These are phyloP conservation scores for Nemophila menziesii DNA, from an alignment of 257 asterid genomes.

Conservation along the genomic window DNA sequence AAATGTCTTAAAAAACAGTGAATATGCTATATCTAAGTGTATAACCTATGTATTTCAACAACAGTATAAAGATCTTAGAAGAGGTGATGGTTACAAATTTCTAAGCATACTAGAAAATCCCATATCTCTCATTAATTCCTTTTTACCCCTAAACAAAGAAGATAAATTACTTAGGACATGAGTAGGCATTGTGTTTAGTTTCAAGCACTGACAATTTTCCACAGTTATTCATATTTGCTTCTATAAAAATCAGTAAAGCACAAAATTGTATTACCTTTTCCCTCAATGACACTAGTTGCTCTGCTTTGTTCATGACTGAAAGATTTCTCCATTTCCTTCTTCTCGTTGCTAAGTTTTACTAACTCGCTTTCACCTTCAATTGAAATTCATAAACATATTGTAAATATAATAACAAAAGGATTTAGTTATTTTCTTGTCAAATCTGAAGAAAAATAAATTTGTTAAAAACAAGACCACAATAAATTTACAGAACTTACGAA, in stretches of 20 bases:
- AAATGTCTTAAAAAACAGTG: too few species aligned
- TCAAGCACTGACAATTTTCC: neutral
- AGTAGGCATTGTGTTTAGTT: neutral
- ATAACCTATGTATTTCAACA: too few species aligned
- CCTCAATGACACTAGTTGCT: slow-evolving; percentile 37
- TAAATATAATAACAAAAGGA: neutral
- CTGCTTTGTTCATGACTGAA: slow-evolving; percentile 46
- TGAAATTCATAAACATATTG: slow-evolving; percentile 16
- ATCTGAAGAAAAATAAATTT: neutral
- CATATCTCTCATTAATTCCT: too few species aligned
- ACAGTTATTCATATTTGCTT: neutral
- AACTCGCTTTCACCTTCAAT: slow-evolving; percentile 74
- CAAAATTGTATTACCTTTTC: slow-evolving; percentile 56
- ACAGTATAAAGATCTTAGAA: neutral
- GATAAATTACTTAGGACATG: neutral
- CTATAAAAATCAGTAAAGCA: neutral
- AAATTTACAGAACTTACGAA: slow-evolving; percentile 40
- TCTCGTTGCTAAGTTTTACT: slow-evolving; percentile 46
- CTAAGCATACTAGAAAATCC: neutral
- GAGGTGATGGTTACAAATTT: neutral
- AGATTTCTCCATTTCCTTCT: slow-evolving; percentile 45
- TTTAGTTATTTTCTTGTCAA: neutral
- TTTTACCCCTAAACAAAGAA: too few species aligned
- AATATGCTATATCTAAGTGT: too few species aligned
- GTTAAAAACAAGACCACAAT: slow-evolving; percentile 4